Percentiles rank a stretch among this genome's conserved stretches.
These are phyloP conservation scores for Teratosphaeria nubilosa DNA, from an alignment of 2,329 filamentous ascomycete genomes.

Conservation along the genomic window DNA sequence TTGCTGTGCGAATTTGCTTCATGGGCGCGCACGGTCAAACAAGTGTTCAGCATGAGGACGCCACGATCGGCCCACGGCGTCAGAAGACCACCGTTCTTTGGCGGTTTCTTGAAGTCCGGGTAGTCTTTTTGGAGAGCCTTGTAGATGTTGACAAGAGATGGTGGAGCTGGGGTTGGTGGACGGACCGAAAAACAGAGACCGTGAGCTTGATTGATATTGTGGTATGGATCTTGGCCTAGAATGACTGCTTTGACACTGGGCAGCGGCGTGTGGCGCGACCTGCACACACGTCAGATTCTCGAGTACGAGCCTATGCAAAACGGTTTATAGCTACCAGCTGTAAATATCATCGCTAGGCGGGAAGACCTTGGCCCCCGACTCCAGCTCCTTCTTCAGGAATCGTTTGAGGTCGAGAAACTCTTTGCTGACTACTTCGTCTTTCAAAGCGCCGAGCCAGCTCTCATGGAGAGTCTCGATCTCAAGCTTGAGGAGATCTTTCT, in stretches of 20 bases:
- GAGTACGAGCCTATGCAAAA: conserved; percentile 29
- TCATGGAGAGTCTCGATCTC: conserved; percentile 89
- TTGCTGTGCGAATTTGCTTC: conserved; percentile 77
- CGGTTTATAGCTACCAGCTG: conserved; percentile 54
- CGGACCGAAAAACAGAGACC: conserved; percentile 93
- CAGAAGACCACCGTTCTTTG: conserved; percentile 69
- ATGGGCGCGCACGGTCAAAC: conserved; percentile 82
- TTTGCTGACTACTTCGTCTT: conserved; percentile 68
- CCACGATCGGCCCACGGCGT: conserved; percentile 91
- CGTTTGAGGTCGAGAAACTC: conserved; percentile 82
- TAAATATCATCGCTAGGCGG: conserved; percentile 85
- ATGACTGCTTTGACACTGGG: conserved; percentile 84
- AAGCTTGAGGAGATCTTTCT: conserved; percentile 69
- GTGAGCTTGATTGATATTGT: conserved; percentile 90
- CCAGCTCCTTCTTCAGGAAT: conserved; percentile 71
- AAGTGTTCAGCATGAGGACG: conserved; percentile 88
- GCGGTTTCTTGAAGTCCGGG: conserved; percentile 61
- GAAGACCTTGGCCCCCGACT: conserved; percentile 67
- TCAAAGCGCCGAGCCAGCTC: conserved; percentile 81
- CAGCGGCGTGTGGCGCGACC: conserved; percentile 89
- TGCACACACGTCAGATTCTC: conserved; percentile 28
- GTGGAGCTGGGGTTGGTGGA: conserved; percentile 76
- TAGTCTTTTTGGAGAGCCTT: conserved; percentile 80
- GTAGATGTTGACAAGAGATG: conserved; percentile 91
- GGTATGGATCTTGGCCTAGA: conserved; percentile 92